These are phyloP conservation scores for Trametes sanguinea DNA, from an alignment of 768 basidiomycete genomes.

Conservation along the genomic window DNA sequence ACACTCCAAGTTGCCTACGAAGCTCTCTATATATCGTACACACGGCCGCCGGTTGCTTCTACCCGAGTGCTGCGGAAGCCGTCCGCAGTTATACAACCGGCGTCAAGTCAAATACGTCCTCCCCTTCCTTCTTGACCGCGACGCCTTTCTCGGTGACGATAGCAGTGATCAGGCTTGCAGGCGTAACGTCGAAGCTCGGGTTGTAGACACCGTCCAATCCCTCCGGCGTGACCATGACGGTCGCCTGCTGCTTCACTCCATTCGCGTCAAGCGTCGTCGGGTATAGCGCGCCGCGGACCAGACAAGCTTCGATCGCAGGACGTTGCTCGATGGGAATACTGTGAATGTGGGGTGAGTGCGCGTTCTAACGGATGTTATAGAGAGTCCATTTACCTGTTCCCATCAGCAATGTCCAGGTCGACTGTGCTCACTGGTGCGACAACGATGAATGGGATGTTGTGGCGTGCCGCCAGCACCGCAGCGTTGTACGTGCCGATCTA, in stretches of 20 bases:
- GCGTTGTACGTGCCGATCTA: slow-evolving; percentile 95
- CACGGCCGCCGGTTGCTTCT: background rate
- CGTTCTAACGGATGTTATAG: slow-evolving; percentile 5
- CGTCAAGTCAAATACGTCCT: slow-evolving; percentile 62
- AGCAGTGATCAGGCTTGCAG: slow-evolving; percentile 89
- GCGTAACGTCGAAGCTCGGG: slow-evolving; percentile 96
- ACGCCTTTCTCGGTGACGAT: slow-evolving; percentile 97
- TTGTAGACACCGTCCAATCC: slow-evolving; percentile 66
- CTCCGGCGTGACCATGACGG: slow-evolving; percentile 83
- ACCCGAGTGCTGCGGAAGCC: background rate
- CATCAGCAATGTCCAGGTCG: slow-evolving; percentile 76
- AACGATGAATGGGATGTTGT: slow-evolving; percentile 89
- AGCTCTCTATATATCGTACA: slow-evolving; percentile 9
- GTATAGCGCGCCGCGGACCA: slow-evolving; percentile 81
- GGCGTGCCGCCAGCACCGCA: slow-evolving; percentile 85
- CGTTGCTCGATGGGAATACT: slow-evolving; percentile 94
- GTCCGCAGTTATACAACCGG: slow-evolving; percentile 44
- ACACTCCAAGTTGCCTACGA: background rate
- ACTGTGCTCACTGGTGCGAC: slow-evolving; percentile 92
- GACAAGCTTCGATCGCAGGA: slow-evolving; percentile 82
- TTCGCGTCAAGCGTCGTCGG: slow-evolving; percentile 43
- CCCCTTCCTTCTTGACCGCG: slow-evolving; percentile 66
- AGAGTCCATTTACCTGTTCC: slow-evolving; percentile 47
- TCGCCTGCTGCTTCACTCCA: slow-evolving; percentile 62
- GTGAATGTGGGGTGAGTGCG: slow-evolving; percentile 9